Conservation (phyloP, 2,329 filamentous ascomycete genomes). For the Cladosporium sp. region DNA sequence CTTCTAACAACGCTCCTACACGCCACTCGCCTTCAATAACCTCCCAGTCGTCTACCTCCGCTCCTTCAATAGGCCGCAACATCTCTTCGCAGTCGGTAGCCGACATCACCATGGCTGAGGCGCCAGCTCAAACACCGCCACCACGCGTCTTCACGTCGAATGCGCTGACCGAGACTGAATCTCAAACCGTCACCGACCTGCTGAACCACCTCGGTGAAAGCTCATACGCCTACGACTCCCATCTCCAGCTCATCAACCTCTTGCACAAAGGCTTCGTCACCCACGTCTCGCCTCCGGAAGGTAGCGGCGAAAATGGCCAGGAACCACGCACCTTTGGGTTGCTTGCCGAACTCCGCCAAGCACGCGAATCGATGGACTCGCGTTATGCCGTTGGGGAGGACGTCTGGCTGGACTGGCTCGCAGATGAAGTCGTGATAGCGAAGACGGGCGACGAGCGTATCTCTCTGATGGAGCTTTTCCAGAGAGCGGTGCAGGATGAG, state of each 20-base stretch:
- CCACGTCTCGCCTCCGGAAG: conserved; percentile 28
- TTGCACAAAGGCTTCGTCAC: conserved; percentile 44
- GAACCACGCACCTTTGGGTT: conserved; percentile 40
- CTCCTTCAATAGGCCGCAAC: conserved; percentile 29
- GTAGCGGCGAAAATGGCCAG: conserved; percentile 14
- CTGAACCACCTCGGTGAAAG: conserved; percentile 40
- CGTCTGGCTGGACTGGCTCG: conserved; percentile 69
- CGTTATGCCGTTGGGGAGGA: conserved; percentile 68
- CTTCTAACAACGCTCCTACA: conserved; percentile 21
- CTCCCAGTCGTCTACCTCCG: conserved; percentile 12
- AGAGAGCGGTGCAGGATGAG: conserved; percentile 63
- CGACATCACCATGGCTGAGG: conserved; percentile 43
- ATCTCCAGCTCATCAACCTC: conserved; percentile 42
- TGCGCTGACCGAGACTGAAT: conserved; percentile 38
- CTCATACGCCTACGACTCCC: conserved; percentile 44
- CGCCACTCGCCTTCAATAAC: conserved; percentile 27
- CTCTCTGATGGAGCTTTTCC: conserved; percentile 64
- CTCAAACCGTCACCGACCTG: conserved; percentile 39
- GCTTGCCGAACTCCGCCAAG: conserved; percentile 41
- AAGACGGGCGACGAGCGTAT: conserved; percentile 61
- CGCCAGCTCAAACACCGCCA: conserved; percentile 36
- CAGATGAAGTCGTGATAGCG: conserved; percentile 60
- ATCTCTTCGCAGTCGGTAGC: conserved; percentile 39
- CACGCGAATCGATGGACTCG: conserved; percentile 54
- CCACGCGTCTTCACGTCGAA: conserved; percentile 38